Evolutionary conservation across 2,329 filamentous ascomycete genomes (phyloP).

Genomic region (Berkeleyomyces basicola): DNA sequence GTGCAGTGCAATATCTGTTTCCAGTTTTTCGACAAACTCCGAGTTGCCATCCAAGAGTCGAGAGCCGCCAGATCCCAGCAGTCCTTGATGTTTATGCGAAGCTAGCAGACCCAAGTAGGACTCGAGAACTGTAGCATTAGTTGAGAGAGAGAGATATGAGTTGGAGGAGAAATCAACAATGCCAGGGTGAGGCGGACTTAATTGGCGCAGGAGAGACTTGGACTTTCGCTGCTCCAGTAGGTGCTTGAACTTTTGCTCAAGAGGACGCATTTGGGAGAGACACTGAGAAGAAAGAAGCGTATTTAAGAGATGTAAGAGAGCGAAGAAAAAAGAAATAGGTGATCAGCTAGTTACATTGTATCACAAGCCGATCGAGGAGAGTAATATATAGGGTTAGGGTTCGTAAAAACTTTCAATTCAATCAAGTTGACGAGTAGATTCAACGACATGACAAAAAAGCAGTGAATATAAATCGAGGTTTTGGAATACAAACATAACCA

Average conservation of each 20-base stretch:
- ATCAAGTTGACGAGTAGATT: too few relatives aligned
- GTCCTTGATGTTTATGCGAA: constrained; percentile 17
- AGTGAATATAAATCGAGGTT: too few relatives aligned
- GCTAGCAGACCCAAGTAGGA: constrained; percentile 41
- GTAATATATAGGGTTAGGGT: too few relatives aligned
- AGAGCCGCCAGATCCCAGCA: constrained; percentile 35
- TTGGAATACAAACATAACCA: too few relatives aligned
- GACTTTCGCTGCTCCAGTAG: background rate
- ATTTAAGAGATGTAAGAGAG: too few relatives aligned
- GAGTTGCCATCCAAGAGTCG: constrained; percentile 37
- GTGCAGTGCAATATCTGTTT: constrained; percentile 30
- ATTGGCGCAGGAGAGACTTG: background rate
- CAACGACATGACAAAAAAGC: too few relatives aligned
- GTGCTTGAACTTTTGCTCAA: background rate
- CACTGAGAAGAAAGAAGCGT: too few relatives aligned
- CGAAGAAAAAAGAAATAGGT: too few relatives aligned
- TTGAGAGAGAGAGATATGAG: constrained; percentile 61
- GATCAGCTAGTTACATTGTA: too few relatives aligned
- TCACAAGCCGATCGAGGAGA: too few relatives aligned
- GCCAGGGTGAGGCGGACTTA: background rate
- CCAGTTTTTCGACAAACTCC: constrained; percentile 27
- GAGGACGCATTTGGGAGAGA: background rate
- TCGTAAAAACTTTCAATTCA: too few relatives aligned
- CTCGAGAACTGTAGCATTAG: constrained; percentile 30
- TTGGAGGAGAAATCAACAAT: constrained; percentile 61